These are phyloP conservation scores for Fusarium gaditjirri DNA, from an alignment of 2,329 filamentous ascomycete genomes.

Conservation along the genomic window DNA sequence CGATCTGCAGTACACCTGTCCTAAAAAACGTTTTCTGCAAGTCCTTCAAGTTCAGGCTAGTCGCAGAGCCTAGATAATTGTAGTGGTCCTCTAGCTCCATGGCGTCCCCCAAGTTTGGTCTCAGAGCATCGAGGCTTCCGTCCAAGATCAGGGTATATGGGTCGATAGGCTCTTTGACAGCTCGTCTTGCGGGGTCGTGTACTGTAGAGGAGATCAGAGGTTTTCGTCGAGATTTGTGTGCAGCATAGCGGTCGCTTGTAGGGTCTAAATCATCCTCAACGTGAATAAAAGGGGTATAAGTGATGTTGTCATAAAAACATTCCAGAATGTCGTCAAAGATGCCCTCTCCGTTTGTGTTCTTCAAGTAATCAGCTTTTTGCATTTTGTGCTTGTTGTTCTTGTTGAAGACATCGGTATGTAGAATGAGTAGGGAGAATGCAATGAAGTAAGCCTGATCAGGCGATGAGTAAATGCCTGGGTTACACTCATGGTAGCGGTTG, in stretches of 20 bases:
- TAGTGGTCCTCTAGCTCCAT: constrained; percentile 94
- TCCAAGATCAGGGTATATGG: constrained; percentile 96
- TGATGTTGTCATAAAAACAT: constrained; percentile 98
- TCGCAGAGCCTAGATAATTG: constrained; percentile 81
- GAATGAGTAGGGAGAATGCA: constrained; percentile 93
- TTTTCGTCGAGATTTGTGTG: constrained; percentile 77
- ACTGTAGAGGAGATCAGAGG: constrained; percentile 74
- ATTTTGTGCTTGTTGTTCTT: constrained; percentile 99
- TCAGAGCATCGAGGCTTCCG: constrained; percentile 81
- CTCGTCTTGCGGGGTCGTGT: constrained; percentile 63
- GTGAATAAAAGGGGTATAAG: constrained; percentile 97
- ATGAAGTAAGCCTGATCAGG: constrained; percentile 98
- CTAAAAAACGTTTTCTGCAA: constrained; percentile 90
- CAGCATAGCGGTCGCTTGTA: constrained; percentile 77
- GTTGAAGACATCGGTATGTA: constrained; percentile 99
- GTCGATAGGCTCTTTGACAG: constrained; percentile 86
- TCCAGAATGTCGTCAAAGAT: constrained; percentile 94
- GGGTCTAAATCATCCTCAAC: constrained; percentile 91
- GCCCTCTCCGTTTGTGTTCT: constrained; percentile 90
- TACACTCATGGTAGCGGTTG: constrained; percentile 97
- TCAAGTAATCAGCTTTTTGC: constrained; percentile 94
- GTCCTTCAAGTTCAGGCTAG: constrained; percentile 80
- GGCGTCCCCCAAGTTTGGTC: constrained; percentile 89
- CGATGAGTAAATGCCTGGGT: constrained; percentile 91
- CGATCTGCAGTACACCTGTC: constrained; percentile 92